Base-by-base conservation (phyloP, 2,329 filamentous ascomycete genomes). In the Trichoderma sp. region DNA sequence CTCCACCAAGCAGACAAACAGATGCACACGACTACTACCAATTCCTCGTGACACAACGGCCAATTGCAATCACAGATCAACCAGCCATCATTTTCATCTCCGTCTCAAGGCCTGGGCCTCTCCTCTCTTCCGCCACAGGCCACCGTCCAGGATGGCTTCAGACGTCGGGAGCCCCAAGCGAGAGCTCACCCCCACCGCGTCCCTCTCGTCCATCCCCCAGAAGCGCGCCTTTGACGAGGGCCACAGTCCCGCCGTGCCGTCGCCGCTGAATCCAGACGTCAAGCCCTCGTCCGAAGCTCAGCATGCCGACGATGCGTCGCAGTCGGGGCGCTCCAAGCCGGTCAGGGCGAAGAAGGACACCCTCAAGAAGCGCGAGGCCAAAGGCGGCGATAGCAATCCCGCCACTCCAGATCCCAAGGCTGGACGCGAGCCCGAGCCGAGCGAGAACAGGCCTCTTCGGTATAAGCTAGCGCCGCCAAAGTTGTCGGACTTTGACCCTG, bases 221-320 rank as follows among this genome's bases (percentile, higher is more conserved):
- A 91, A 91, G 75, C 88, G 90, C 69, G 81, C 83, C 26, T 83
- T 91, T 34, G 90, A 91, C 70, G 90, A 92, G 74, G 88, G 88
- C 76, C 89, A 94, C 78, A 85, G 85, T 70, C 91, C 91, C 5
- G 85, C 89, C 14, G 84, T 93, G 2, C 88, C 91, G 3, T 94
- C 91, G 13, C 91, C 91, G 32, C 85, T 94, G 71, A 94, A 94
- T 74, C 89, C 89, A 58, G 88, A 90, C 56, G 83, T 85, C 71
- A 86, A 77, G 70, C 73, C 77, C 11, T 76, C 76, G 52, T 76
- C 76, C 59, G 82, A 81, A 66, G 74, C 78, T 3, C 78, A 79
- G 26, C 75, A 77, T 16, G 76, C 78, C 14, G 84, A 86, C 43
- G 85, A 87, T 72, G 84, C 83, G 72, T 70, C 74, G 11, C 77